Conservation (phyloP, 352 stramenopile species). For the Bremia lactucae region DNA sequence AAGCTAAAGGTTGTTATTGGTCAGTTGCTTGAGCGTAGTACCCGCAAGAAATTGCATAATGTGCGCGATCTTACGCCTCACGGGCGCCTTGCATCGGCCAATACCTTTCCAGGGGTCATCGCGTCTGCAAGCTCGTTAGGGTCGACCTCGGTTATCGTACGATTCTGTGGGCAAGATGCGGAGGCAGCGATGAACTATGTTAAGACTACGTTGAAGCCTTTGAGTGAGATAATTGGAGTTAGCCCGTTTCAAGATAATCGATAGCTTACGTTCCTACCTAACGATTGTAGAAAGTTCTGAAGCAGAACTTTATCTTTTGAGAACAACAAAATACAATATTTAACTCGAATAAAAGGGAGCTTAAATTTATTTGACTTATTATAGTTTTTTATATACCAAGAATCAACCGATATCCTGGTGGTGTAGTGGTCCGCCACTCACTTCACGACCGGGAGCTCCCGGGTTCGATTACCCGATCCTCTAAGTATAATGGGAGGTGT, state of each 20-base stretch:
- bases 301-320: too few species aligned
- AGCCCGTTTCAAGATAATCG: constrained; percentile 69
- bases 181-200: constrained; percentile 57
- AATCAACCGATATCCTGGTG: too few species aligned
- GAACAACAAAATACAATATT: too few species aligned
- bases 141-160: constrained; percentile 50
- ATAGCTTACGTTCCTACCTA: too few species aligned
- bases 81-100: constrained; percentile 37
- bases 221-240: constrained; percentile 48
- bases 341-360: too few species aligned
- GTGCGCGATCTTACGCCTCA: constrained; percentile 61
- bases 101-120: constrained; percentile 42
- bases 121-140: constrained; percentile 65
- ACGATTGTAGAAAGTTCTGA: too few species aligned
- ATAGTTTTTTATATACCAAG: too few species aligned
- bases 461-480: too few species aligned
- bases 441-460: too few species aligned
- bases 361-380: too few species aligned
- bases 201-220: constrained; percentile 40
- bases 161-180: constrained; percentile 52
- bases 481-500: too few species aligned
- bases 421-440: too few species aligned
- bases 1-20: constrained; percentile 44
- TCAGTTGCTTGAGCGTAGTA: constrained; percentile 47
- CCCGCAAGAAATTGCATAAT: constrained; percentile 66